Evolutionary conservation across 768 basidiomycete species (phyloP).

Genomic region (Termitomyces sp.): DNA sequence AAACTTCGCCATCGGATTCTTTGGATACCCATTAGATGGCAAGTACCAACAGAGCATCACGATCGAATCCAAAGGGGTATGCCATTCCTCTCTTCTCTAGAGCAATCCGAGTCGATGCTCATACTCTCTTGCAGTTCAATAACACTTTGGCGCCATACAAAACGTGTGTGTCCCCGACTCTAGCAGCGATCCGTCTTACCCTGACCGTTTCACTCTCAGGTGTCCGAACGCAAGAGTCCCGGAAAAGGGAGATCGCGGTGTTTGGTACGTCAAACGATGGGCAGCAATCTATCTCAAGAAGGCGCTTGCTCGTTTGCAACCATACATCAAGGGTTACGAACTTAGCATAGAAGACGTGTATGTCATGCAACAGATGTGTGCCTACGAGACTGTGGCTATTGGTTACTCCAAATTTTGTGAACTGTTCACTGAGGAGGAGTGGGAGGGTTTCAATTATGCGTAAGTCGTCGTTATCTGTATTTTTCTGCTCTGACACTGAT

Average conservation of each 20-base stretch:
- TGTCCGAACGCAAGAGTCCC: conserved; percentile 56
- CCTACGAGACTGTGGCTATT: conserved; percentile 90
- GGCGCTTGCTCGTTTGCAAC: conserved; percentile 55
- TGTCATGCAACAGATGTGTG: conserved; percentile 75
- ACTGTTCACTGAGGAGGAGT: conserved; percentile 86
- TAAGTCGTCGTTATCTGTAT: conserved; percentile 19
- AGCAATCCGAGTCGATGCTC: not conserved
- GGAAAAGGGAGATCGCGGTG: conserved; percentile 50
- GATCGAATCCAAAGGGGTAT: conserved; percentile 57
- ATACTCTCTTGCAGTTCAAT: conserved; percentile 47
- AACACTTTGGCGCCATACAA: conserved; percentile 84
- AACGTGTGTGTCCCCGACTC: conserved; percentile 37
- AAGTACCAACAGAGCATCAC: conserved; percentile 76
- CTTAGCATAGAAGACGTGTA: conserved; percentile 67
- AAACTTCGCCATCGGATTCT: conserved; percentile 72
- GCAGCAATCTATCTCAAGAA: conserved; percentile 62
- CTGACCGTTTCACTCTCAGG: conserved; percentile 17
- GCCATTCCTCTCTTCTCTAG: conserved; percentile 19
- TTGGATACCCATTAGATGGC: conserved; percentile 65
- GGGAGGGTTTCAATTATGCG: conserved; percentile 89
- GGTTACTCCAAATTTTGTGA: conserved; percentile 91
- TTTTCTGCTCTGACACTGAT: not conserved
- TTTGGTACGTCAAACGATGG: conserved; percentile 61
- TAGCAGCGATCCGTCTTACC: not conserved
- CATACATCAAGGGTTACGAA: conserved; percentile 53